Evolutionary conservation across 2,329 filamentous ascomycete genomes (phyloP), one percentile per base, ranked within the genome.

Genomic region (Cladosporium phlei): DNA sequence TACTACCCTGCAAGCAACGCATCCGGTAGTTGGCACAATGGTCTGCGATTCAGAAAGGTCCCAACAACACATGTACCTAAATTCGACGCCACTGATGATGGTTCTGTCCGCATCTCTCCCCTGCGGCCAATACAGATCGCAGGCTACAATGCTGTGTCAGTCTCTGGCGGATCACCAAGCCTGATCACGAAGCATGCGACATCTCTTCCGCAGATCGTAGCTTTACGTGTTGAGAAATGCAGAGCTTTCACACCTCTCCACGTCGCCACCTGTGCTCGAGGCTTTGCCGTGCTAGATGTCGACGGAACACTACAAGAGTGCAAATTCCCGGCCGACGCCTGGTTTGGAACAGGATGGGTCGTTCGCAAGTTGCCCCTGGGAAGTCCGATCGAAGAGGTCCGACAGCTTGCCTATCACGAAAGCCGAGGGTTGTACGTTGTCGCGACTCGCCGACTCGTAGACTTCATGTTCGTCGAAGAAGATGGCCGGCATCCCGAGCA

Each of bases 171-270:
- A 3, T 88, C 88, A 1, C 86, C 91, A 0, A 83, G 82, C 48
- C 90, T 97, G 63, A 70, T 98, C 34, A 64, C 96, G 33, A 94
- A 87, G 59, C 88, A 88, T 38, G 79, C 88, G 27, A 86, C 88
- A 54, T 89, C 84, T 42, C 68, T 77, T 4, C 89, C 91, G 0
- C 82, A 81, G 54, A 78, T 95, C 11, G 67, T 50, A 12, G 11
- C 48, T 7, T 30, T 51, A 17, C 43, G 39, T 9, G 10, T 44
- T 1, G 19, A 32, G n/a, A 30, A 48, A 4, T 43, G 39, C 11
- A 25, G 20, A n/a, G 38, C 46, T 20, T 30, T 48, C 12, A 37
- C 38, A 9, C 42, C 42, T 16, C n/a, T 45, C 16, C 42, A 45
- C 21, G 30, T 45, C 14, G 17, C 32, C 24, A 45, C 11, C 16